Evolutionary conservation across 352 stramenopile species (phyloP), one percentile per base, ranked within the genome.

Genomic region (Globisporangium recalcitrans): DNA sequence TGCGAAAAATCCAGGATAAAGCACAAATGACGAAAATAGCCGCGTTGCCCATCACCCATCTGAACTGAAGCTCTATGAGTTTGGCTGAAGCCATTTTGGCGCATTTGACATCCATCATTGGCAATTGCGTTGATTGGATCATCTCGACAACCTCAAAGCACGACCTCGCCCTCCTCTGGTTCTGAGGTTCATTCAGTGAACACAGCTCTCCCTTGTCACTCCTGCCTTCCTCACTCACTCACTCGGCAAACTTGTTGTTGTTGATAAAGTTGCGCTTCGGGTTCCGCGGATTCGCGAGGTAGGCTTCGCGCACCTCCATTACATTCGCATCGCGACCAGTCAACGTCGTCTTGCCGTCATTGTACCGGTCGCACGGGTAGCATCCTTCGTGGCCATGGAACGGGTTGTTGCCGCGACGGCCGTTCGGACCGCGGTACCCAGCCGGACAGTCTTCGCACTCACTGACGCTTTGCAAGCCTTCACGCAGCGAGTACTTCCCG

Each of bases 401-500:
- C 6, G 77, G 60, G 9, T 85, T 75, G 61, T 90, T 88, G 58
- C 76, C 77, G 24, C 80, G 75, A 26, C 72, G 78, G 0, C 80
- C 80, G 19, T 86, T 72, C 0, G 83, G 78, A 0, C 82, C 83
- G 9, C 82, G 79, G 24, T 91, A 91, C 52, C 74, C 70, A 1
- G 72, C 36, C 26, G 75, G 71, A 16, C 83, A 91, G 55, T 87
- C 72, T 11, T 82, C 58, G 26, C 81, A 91, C n/a, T 84, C 78
- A 26, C 76, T 88, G 10, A 83, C 63, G 2, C 63, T 76, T 49
- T 82, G 72, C 7, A 90, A 60, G 0, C 83, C 83, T 36, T 75
- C 62, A 0, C 38, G 77, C 69, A 89, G 75, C 16, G 75, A 87
- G 62, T 91, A 93, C 54, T 87, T 91, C 14, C 79, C 83, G 26